Evolutionary conservation across 1,284 basidiomycete genomes (phyloP).

Genomic region (Psilocybe mexicana): DNA sequence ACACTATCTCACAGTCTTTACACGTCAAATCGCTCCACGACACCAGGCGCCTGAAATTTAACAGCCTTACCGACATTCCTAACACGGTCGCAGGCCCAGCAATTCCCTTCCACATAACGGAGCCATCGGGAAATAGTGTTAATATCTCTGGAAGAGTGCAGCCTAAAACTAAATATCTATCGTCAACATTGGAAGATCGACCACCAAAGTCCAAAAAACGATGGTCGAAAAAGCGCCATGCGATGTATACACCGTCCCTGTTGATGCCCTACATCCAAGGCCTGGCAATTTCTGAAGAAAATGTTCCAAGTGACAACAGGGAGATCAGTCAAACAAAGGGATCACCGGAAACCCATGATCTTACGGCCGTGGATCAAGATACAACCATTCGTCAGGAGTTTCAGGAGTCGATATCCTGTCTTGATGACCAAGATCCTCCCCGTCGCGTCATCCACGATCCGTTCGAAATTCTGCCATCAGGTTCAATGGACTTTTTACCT

Average conservation of each 20-base stretch:
- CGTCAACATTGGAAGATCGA: slow-evolving; percentile 6
- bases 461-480: slow-evolving; percentile 6
- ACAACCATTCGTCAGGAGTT: neutral
- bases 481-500: neutral
- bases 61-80: slow-evolving; percentile 11
- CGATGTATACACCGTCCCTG: slow-evolving; percentile 34
- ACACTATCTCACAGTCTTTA: slow-evolving; percentile 15
- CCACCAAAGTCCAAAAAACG: slow-evolving; percentile 9
- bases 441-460: slow-evolving; percentile 1
- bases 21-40: slow-evolving; percentile 6
- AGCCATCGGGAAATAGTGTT: neutral
- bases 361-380: neutral
- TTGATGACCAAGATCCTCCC: slow-evolving; percentile 1
- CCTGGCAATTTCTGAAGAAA: neutral
- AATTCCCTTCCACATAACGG: neutral
- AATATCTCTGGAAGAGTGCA: neutral
- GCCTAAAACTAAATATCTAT: neutral
- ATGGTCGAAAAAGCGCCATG: slow-evolving; percentile 33
- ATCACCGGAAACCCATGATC: neutral
- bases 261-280: slow-evolving; percentile 22
- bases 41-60: slow-evolving; percentile 8
- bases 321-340: neutral
- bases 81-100: neutral
- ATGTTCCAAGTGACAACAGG: neutral
- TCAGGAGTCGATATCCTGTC: neutral